phyloP scores from a whole-genome alignment of 139 green algal genomes.

The Astrephomene gubernaculifera region DNA sequence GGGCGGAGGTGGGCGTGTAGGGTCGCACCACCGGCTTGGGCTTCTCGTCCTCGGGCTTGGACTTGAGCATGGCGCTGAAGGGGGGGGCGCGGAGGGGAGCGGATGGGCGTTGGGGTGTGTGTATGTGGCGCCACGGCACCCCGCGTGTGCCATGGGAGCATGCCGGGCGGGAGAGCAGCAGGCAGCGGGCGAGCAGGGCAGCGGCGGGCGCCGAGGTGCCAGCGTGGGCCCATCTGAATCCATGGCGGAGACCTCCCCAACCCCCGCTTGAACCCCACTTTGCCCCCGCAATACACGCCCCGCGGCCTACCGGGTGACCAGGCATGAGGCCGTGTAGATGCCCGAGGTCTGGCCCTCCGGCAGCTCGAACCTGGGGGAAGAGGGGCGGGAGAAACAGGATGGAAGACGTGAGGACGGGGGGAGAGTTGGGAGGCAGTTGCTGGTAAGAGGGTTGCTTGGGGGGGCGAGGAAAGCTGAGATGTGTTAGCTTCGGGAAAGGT shows the following conservation, averaged over 20 bases:
- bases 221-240: too few relatives aligned
- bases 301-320: conserved; percentile 41
- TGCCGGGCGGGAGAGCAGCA: neutral
- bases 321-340: conserved; percentile 37
- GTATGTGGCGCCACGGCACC: neutral
- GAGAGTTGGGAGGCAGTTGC: too few relatives aligned
- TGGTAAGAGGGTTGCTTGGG: too few relatives aligned
- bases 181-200: too few relatives aligned
- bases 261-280: neutral
- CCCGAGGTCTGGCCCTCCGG: conserved; percentile 42
- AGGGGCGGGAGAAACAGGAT: too few relatives aligned
- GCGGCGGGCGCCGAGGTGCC: too few relatives aligned
- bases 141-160: neutral
- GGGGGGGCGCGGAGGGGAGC: neutral
- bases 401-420: too few relatives aligned
- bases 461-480: too few relatives aligned
- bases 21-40: conserved; percentile 58
- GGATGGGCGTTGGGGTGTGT: neutral
- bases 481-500: too few relatives aligned
- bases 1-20: conserved; percentile 57
- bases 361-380: conserved; percentile 62
- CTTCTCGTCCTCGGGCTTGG: conserved; percentile 52
- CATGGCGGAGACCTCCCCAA: too few relatives aligned
- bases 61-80: conserved; percentile 42
- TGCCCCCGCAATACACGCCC: neutral